Percentiles rank a stretch among this genome's conserved stretches.
Evolutionary conservation across 768 basidiomycete genomes (phyloP).

Genomic region (Tubosaeta sp.): DNA sequence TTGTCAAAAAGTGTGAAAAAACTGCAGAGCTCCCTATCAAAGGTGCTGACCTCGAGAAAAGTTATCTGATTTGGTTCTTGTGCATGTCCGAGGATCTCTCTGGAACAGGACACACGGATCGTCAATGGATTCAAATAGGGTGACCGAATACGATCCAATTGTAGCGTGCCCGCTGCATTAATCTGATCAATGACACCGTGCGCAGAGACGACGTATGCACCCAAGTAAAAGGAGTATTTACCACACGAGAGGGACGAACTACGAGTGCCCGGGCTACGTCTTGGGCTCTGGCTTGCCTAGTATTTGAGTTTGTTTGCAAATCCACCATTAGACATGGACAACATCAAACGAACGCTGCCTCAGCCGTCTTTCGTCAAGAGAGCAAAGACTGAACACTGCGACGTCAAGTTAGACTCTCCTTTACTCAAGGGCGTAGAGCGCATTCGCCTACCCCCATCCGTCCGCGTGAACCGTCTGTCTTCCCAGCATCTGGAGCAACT

Average conservation of each 20-base stretch:
- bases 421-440: constrained; percentile 26
- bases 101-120: constrained; percentile 38
- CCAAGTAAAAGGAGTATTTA: constrained; percentile 18
- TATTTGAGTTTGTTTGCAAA: constrained; percentile 24
- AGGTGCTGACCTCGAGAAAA: constrained; percentile 24
- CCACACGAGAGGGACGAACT: background rate
- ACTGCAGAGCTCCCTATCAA: background rate
- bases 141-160: constrained; percentile 18
- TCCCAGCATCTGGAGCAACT: constrained; percentile 13
- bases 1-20: constrained; percentile 2
- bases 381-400: constrained; percentile 15
- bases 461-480: constrained; percentile 8
- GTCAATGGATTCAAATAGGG: constrained; percentile 33
- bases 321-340: constrained; percentile 14
- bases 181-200: constrained; percentile 35
- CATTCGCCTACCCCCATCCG: constrained; percentile 15
- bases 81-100: constrained; percentile 31
- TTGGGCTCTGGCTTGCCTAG: too few relatives aligned
- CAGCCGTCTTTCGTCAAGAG: constrained; percentile 12
- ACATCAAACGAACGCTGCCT: constrained; percentile 13
- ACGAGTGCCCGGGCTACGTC: background rate
- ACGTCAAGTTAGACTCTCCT: constrained; percentile 3
- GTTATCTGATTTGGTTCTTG: constrained; percentile 35
- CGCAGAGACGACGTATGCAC: constrained; percentile 34
- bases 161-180: constrained; percentile 14